Evolutionary conservation across 2,329 filamentous ascomycete genomes (phyloP).

Genomic region (Fusarium hainanense): DNA sequence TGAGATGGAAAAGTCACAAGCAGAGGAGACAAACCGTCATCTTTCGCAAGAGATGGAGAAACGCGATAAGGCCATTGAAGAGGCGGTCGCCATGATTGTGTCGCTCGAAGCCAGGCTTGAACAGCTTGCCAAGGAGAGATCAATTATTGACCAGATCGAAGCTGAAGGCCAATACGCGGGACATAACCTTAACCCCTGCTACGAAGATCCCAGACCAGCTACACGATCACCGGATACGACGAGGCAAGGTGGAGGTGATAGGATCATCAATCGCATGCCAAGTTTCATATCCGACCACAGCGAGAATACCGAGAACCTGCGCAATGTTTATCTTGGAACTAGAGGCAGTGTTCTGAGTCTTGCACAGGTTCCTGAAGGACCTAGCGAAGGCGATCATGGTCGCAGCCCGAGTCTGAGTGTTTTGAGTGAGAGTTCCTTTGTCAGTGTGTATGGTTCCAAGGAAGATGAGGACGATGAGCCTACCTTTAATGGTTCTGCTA

Average conservation of each 20-base stretch:
- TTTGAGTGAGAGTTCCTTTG: slow-evolving; percentile 74
- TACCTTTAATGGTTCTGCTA: slow-evolving; percentile 45
- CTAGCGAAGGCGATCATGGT: slow-evolving; percentile 38
- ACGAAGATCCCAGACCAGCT: slow-evolving; percentile 38
- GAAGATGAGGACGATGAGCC: slow-evolving; percentile 48
- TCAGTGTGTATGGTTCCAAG: slow-evolving; percentile 70
- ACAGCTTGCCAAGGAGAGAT: slow-evolving; percentile 63
- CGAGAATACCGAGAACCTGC: slow-evolving; percentile 69
- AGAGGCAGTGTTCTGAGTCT: slow-evolving; percentile 63
- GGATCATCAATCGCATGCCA: slow-evolving; percentile 66
- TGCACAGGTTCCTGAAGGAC: slow-evolving; percentile 58
- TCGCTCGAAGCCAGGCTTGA: slow-evolving; percentile 70
- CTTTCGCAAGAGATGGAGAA: slow-evolving; percentile 71
- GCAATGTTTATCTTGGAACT: slow-evolving; percentile 67
- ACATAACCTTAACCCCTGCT: slow-evolving; percentile 47
- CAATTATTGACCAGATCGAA: slow-evolving; percentile 64
- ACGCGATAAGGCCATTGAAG: slow-evolving; percentile 75
- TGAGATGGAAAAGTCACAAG: slow-evolving; percentile 63
- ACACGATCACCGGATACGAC: slow-evolving; percentile 29
- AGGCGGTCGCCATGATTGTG: slow-evolving; percentile 77
- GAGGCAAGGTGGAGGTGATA: slow-evolving; percentile 49
- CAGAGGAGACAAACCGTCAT: slow-evolving; percentile 68
- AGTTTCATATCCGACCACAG: slow-evolving; percentile 72
- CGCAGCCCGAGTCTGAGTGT: slow-evolving; percentile 71
- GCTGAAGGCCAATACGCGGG: slow-evolving; percentile 52